Evolutionary conservation across 2,329 filamentous ascomycete genomes (phyloP), one percentile per base, ranked within the genome.

Genomic region (Truncatella angustata): DNA sequence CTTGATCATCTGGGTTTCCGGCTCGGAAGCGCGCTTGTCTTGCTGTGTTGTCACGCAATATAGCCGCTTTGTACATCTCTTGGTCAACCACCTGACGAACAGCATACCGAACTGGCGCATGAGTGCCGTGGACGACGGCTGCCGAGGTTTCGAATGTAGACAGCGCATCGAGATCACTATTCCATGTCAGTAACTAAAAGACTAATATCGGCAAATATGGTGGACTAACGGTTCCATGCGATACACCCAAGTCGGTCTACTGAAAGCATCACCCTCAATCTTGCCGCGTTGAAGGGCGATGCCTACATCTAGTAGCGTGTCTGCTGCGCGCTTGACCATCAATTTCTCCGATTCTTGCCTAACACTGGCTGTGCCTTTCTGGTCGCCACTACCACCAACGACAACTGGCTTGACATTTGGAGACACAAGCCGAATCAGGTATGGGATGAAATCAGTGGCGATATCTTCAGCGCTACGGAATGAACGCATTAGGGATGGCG

Each of bases 41-140:
- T 0, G 84, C 79, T 4, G 82, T 79, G 54, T 82, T 82, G 46
- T 89, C 86, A 12, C 87, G 85, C 30, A 84, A 74, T 26, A 81
- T 73, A 11, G 86, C 80, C 44, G 90, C 87, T 63, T 88, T 90
- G 54, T 83, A 84, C 61, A 93, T 88, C 68, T 97, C 93, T 66
- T 94, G 90, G 63, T 96, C 91, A 1, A 99, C 79, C 7, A 97
- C 92, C 68, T 97, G 93, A 20, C 94, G 86, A 5, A 99, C 87
- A 1, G 93, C 93, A 64, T 91, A 99, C n/a, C 94, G 84, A 0
- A 90, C 90, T 0, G 90, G 91, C 1, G 84, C 85, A 9, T 83
- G 81, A 2, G 82, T 80, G 34, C 78, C 73, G 14, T 81, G 72
- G 2, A 76, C 62, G 4, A 78, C 72, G 4, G 82, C 73, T 2